Conservation (phyloP, 2,329 filamentous ascomycete species). For the Clathrospora elynae region DNA sequence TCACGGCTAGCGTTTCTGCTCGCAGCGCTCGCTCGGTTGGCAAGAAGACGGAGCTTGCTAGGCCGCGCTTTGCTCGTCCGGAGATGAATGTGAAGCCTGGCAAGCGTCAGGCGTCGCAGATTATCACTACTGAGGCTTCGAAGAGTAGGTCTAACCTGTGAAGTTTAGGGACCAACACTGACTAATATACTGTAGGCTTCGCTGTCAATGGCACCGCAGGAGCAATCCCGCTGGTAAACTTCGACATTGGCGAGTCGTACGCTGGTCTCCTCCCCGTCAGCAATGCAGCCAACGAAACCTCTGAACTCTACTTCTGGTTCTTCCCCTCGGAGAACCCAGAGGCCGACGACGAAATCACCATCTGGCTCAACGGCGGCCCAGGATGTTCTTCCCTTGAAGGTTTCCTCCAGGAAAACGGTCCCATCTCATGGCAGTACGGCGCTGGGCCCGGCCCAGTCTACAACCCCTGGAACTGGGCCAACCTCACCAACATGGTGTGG, state of each 20-base stretch:
- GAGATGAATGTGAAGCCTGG: conserved; percentile 22
- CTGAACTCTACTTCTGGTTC: conserved; percentile 61
- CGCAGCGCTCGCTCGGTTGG: conserved; percentile 38
- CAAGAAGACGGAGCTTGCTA: conserved; percentile 37
- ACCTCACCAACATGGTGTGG: conserved; percentile 75
- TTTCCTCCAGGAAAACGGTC: conserved; percentile 56
- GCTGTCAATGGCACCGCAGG: conserved; percentile 46
- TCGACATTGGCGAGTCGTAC: conserved; percentile 53
- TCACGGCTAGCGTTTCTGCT: conserved; percentile 35
- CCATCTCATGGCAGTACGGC: conserved; percentile 54
- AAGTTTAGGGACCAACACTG: background rate
- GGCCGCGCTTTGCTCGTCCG: conserved; percentile 32
- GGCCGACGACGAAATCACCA: conserved; percentile 56
- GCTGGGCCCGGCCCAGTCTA: conserved; percentile 47
- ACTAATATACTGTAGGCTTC: conserved; percentile 36
- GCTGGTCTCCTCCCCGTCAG: conserved; percentile 59
- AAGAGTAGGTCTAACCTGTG: conserved; percentile 17
- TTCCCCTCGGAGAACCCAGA: conserved; percentile 58
- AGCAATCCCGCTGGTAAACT: conserved; percentile 55
- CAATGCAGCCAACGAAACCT: conserved; percentile 53
- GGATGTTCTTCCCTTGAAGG: conserved; percentile 56
- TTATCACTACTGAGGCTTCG: conserved; percentile 50
- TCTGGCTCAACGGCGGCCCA: conserved; percentile 54
- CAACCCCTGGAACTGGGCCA: conserved; percentile 55
- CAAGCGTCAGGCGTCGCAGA: conserved; percentile 29